These are phyloP conservation scores for Macrolepiota dolichaula DNA, from an alignment of 768 basidiomycete genomes.

Conservation along the genomic window DNA sequence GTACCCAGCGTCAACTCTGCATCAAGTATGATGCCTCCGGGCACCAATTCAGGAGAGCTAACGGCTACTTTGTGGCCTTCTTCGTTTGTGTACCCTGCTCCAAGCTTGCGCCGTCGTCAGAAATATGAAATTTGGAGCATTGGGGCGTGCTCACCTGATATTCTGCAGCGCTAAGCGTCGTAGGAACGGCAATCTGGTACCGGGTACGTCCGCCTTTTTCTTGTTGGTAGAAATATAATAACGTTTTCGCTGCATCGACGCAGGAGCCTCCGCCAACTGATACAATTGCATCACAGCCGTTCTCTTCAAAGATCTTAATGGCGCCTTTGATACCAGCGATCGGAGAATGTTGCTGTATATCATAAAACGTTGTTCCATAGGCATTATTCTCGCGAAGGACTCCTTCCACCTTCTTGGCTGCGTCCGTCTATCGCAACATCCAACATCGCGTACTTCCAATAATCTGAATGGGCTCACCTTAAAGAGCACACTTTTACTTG, in stretches of 20 bases:
- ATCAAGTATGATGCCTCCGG: constrained; percentile 74
- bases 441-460: background rate
- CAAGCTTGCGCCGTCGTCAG: constrained; percentile 35
- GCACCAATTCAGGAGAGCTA: constrained; percentile 53
- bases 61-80: constrained; percentile 63
- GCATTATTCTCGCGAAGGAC: constrained; percentile 55
- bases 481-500: constrained; percentile 42
- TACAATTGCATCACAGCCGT: constrained; percentile 65
- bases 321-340: constrained; percentile 62
- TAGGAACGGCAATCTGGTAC: constrained; percentile 77
- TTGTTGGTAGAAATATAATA: constrained; percentile 59
- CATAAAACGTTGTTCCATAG: constrained; percentile 67
- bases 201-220: constrained; percentile 49
- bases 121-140: background rate
- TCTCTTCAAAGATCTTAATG: constrained; percentile 49
- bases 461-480: background rate
- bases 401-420: constrained; percentile 50
- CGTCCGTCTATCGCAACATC: constrained; percentile 47
- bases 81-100: constrained; percentile 71
- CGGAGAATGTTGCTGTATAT: constrained; percentile 73
- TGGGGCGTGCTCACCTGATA: constrained; percentile 45
- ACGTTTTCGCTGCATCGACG: constrained; percentile 74
- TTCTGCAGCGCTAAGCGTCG: constrained; percentile 78
- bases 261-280: constrained; percentile 80
- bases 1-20: constrained; percentile 71